Percentiles rank a stretch among this genome's conserved stretches.
Conservation (phyloP, 768 basidiomycete species). For the Mycena rosella region DNA sequence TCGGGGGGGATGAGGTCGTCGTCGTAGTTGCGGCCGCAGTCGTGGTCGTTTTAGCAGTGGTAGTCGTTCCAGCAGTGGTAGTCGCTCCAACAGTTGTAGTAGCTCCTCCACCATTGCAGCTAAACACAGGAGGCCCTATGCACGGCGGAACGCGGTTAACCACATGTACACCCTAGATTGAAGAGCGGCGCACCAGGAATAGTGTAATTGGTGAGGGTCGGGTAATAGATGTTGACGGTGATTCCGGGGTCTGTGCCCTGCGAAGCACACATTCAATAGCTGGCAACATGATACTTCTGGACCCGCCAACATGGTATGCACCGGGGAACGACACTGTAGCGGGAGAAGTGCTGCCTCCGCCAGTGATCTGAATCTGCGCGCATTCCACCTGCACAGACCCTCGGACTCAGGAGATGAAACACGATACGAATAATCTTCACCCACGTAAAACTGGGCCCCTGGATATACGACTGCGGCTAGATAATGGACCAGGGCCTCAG, state of each 20-base stretch:
- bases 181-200: constrained; percentile 51
- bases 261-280: not conserved
- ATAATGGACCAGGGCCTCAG: constrained; percentile 42
- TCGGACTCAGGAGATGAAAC: not conserved
- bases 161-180: too few species aligned
- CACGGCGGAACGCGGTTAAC: too few species aligned
- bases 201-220: constrained; percentile 51
- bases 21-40: constrained; percentile 35
- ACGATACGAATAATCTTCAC: constrained; percentile 31
- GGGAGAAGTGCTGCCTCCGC: constrained; percentile 57
- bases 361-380: constrained; percentile 60
- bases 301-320: constrained; percentile 51
- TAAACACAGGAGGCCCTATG: constrained; percentile 54
- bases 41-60: constrained; percentile 27
- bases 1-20: constrained; percentile 32
- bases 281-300: not conserved
- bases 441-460: constrained; percentile 70
- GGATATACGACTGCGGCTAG: constrained; percentile 62
- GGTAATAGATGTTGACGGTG: constrained; percentile 59
- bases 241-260: constrained; percentile 60
- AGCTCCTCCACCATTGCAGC: constrained; percentile 46
- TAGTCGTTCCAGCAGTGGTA: constrained; percentile 29
- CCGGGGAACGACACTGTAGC: constrained; percentile 63
- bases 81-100: constrained; percentile 28
- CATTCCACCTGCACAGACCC: constrained; percentile 56